These are phyloP conservation scores for Aspergillus vadensis DNA, from an alignment of 2,329 filamentous ascomycete genomes.

Conservation along the genomic window DNA sequence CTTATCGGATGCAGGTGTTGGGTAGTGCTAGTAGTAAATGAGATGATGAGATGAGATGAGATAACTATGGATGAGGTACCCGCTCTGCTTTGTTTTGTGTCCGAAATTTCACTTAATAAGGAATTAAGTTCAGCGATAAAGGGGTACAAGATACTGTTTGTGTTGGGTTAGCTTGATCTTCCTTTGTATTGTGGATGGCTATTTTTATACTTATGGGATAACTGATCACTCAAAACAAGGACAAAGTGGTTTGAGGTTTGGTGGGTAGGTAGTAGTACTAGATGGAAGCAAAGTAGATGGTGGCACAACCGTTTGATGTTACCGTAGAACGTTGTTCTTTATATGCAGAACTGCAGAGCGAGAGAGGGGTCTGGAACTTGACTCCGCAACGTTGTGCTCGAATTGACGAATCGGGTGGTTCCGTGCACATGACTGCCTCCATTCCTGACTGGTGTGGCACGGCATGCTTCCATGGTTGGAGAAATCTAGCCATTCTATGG, in stretches of 20 bases:
- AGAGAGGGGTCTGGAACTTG: background rate
- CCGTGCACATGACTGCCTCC: background rate
- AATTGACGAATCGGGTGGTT: constrained; percentile 13
- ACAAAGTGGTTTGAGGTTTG: background rate
- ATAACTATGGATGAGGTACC: background rate
- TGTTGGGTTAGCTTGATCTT: background rate
- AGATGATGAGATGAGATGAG: background rate
- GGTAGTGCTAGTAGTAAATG: too few relatives aligned
- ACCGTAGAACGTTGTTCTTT: background rate
- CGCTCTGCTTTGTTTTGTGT: background rate
- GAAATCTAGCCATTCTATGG: too few relatives aligned
- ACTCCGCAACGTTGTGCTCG: constrained; percentile 8
- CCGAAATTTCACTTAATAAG: background rate
- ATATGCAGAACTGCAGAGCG: background rate
- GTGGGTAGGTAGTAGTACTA: background rate
- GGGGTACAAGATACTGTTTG: background rate
- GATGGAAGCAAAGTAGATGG: constrained; percentile 28
- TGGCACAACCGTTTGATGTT: background rate
- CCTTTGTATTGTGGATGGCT: background rate
- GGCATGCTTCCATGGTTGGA: too few relatives aligned
- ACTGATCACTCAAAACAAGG: background rate
- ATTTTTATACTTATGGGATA: background rate
- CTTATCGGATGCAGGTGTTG: too few relatives aligned
- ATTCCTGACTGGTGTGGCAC: background rate
- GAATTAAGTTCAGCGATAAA: background rate